phyloP scores from a whole-genome alignment of 129 eudicot species.

The Scalesia atractyloides region DNA sequence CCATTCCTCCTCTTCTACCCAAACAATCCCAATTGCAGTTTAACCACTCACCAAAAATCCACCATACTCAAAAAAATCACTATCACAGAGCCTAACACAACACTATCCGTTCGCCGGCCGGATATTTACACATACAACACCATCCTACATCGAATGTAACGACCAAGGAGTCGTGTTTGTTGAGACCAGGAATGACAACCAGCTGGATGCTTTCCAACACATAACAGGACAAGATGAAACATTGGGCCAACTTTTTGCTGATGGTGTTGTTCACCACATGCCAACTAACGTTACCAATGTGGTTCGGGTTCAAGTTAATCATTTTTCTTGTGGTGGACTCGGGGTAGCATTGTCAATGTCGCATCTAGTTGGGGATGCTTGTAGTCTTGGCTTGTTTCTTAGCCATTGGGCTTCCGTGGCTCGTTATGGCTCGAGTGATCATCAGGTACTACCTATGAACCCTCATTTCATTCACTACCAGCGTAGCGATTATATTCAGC shows the following conservation, averaged over 20 bases:
- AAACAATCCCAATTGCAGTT: neutral
- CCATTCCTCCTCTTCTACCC: neutral
- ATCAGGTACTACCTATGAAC: neutral
- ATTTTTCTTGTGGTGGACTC: neutral
- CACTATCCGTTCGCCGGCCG: conserved; percentile 3
- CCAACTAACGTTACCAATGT: neutral
- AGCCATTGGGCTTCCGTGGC: neutral
- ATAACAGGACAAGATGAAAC: neutral
- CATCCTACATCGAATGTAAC: neutral
- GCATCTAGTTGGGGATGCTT: neutral
- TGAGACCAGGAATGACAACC: neutral
- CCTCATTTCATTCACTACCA: neutral
- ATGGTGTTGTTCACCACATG: neutral
- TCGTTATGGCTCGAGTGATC: neutral
- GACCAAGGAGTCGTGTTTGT: conserved; percentile 5
- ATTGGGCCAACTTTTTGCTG: neutral
- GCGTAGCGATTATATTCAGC: neutral
- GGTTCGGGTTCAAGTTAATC: neutral
- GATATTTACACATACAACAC: neutral
- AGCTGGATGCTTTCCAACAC: neutral
- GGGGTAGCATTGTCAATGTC: neutral
- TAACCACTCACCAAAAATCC: neutral
- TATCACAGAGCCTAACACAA: neutral
- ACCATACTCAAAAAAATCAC: neutral
- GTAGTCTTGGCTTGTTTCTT: neutral